phyloP scores from a whole-genome alignment of 768 basidiomycete species.

The Rhizopogon vulgaris region DNA sequence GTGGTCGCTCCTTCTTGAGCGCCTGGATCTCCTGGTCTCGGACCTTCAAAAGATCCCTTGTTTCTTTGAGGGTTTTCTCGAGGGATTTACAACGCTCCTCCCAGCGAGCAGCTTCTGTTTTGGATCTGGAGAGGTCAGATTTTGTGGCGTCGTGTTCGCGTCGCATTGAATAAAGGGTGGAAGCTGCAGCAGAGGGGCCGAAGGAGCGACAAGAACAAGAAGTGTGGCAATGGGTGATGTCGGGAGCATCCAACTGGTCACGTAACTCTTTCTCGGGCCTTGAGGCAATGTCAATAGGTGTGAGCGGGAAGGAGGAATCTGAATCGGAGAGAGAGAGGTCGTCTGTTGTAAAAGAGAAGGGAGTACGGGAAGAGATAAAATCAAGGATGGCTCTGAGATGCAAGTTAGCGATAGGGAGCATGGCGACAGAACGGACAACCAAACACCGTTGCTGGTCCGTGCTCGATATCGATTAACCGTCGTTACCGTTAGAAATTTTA shows the following conservation, averaged over 20 bases:
- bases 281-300: conserved; percentile 29
- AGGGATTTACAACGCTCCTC: conserved; percentile 59
- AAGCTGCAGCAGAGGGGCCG: conserved; percentile 36
- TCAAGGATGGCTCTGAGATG: conserved; percentile 49
- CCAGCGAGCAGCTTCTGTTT: conserved; percentile 46
- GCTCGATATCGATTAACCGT: conserved; percentile 31
- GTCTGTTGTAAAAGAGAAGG: conserved; percentile 26
- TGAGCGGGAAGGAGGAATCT: conserved; percentile 20
- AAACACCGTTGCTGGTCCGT: conserved; percentile 16
- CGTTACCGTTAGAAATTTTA: not conserved
- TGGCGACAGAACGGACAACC: conserved; percentile 31
- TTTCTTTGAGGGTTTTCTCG: conserved; percentile 59
- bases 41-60: conserved; percentile 49
- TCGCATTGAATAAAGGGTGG: conserved; percentile 35
- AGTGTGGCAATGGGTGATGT: conserved; percentile 26
- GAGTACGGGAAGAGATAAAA: conserved; percentile 46
- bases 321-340: conserved; percentile 16
- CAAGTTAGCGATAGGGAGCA: conserved; percentile 42
- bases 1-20: conserved; percentile 34
- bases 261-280: conserved; percentile 40
- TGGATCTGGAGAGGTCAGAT: conserved; percentile 48
- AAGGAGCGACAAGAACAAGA: conserved; percentile 25
- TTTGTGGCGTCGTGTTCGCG: conserved; percentile 54
- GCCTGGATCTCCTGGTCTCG: conserved; percentile 58
- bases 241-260: conserved; percentile 34